Evolutionary conservation across 2,329 filamentous ascomycete genomes (phyloP), one percentile per base, ranked within the genome.

Genomic region (Aspergillus caelatus): DNA sequence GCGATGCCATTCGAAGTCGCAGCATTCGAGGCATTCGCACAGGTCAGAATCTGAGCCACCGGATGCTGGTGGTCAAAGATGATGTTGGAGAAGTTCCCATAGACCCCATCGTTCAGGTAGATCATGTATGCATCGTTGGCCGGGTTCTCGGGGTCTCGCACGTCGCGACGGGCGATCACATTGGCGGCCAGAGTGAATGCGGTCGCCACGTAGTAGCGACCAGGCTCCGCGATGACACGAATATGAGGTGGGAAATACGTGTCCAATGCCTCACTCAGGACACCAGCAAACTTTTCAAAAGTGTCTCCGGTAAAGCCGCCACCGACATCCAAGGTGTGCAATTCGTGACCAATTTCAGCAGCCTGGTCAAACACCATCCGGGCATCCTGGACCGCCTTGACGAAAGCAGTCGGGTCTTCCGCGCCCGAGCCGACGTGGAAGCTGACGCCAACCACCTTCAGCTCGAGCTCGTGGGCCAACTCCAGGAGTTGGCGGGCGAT

Each of bases 31-130:
- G 68, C 81, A 62, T 66, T 84, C 79, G 65, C 85, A 83, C 85
- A 82, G 69, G 88, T 89, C 60, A 99, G 84, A 63, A 98, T 86
- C 79, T 91, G 92, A 61, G 94, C 92, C 53, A 91, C 81, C 1
- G 95, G 95, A 73, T 96, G 87, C 84, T 99, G 95, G 80, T 98
- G 95, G 75, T 98, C 95, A 78, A 97, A 99, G 84, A 98, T 97
- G 85, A 98, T 98, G 87, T 93, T 96, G 69, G 93, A 96, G 77
- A 99, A 98, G 83, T 98, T 98, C 74, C 95, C 95, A 75, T 99
- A 99, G 60, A 98, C 90, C 32, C 95, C 95, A 71, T 99, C 95
- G 77, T 99, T 99, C 77, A 98, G 83, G 78, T 99, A 99, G 54
- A 97, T 82, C 95, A 98, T 99, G 85, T 96, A 97, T 70, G 89